A percentile compares a stretch with the other conserved stretches of the same genome.
These are phyloP conservation scores for Sarocladiaceae sp. DNA, from an alignment of 2,329 filamentous ascomycete genomes.

Conservation along the genomic window DNA sequence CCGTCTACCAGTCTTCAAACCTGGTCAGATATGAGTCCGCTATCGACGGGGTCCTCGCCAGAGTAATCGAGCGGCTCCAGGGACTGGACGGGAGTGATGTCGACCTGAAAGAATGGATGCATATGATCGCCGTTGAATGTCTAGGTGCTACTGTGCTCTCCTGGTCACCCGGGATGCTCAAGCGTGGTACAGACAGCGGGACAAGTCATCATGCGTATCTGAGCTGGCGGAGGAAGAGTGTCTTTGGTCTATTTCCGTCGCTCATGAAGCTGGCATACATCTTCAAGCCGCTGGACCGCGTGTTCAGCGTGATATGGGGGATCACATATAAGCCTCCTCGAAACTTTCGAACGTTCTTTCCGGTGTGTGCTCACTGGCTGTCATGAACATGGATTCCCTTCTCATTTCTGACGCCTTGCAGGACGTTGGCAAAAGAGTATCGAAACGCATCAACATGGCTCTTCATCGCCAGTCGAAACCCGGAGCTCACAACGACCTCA, in stretches of 20 bases:
- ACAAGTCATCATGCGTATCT: slow-evolving; percentile 43
- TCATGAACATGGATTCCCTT: no score
- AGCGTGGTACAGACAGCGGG: slow-evolving; percentile 35
- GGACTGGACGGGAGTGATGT: slow-evolving; percentile 31
- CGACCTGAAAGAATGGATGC: slow-evolving; percentile 50
- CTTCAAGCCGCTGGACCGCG: slow-evolving; percentile 27
- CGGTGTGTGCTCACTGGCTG: slow-evolving; percentile 23
- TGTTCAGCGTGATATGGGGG: slow-evolving; percentile 37
- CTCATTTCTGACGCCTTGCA: no score
- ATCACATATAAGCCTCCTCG: slow-evolving; percentile 37
- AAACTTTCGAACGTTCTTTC: slow-evolving; percentile 42
- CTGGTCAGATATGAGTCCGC: slow-evolving; percentile 34
- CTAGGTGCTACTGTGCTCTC: slow-evolving; percentile 43
- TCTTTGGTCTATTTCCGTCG: slow-evolving; percentile 43
- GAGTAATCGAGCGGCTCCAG: slow-evolving; percentile 28
- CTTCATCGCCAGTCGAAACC: slow-evolving; percentile 17
- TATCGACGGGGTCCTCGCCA: slow-evolving; percentile 33
- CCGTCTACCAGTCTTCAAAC: slow-evolving; percentile 37
- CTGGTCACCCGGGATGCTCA: slow-evolving; percentile 45
- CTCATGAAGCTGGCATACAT: slow-evolving; percentile 33
- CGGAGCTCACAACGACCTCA: slow-evolving; percentile 32
- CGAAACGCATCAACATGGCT: slow-evolving; percentile 25
- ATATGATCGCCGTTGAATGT: slow-evolving; percentile 47
- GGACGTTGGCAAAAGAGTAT: slow-evolving; percentile 28
- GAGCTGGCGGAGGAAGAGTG: slow-evolving; percentile 45